A percentile compares a stretch with the other conserved stretches of the same genome.
These are phyloP conservation scores for Jackrogersella minutella DNA, from an alignment of 495 filamentous ascomycete genomes.

Conservation along the genomic window DNA sequence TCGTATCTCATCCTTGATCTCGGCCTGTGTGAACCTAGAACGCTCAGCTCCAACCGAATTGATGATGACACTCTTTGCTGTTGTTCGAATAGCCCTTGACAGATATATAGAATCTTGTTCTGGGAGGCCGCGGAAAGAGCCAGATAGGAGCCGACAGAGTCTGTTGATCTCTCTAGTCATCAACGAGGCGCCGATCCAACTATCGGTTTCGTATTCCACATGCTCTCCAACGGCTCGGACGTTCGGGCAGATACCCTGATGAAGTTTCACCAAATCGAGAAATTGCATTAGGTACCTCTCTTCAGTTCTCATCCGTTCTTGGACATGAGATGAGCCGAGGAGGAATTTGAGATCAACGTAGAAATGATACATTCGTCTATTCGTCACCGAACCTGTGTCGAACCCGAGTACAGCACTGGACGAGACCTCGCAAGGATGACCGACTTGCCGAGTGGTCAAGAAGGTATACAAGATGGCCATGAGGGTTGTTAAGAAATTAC, in stretches of 20 bases:
- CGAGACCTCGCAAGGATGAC: conserved; percentile 86
- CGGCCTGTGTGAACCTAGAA: conserved; percentile 82
- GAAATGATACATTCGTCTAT: conserved; percentile 95
- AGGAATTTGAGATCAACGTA: conserved; percentile 93
- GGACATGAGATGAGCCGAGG: conserved; percentile 84
- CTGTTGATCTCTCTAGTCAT: conserved; percentile 94
- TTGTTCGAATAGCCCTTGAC: conserved; percentile 74
- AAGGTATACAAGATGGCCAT: conserved; percentile 98
- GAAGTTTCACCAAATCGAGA: conserved; percentile 91
- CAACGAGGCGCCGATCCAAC: conserved; percentile 95
- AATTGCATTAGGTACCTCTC: conserved; percentile 91
- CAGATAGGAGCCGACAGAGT: conserved; percentile 85
- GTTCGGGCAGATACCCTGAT: conserved; percentile 97
- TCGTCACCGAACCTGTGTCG: conserved; percentile 91
- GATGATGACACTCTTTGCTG: conserved; percentile 78
- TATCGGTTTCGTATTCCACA: conserved; percentile 96
- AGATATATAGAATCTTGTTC: conserved; percentile 70
- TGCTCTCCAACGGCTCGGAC: conserved; percentile 90
- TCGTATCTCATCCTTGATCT: conserved; percentile 81
- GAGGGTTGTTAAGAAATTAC: conserved; percentile 95
- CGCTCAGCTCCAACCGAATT: conserved; percentile 90
- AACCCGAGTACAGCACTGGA: conserved; percentile 86
- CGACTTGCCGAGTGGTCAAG: conserved; percentile 92
- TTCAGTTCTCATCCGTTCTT: conserved; percentile 80
- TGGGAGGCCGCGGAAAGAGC: conserved; percentile 75